Conservation (phyloP, 83 land plant species). For the Diphasiastrum complanatum region DNA sequence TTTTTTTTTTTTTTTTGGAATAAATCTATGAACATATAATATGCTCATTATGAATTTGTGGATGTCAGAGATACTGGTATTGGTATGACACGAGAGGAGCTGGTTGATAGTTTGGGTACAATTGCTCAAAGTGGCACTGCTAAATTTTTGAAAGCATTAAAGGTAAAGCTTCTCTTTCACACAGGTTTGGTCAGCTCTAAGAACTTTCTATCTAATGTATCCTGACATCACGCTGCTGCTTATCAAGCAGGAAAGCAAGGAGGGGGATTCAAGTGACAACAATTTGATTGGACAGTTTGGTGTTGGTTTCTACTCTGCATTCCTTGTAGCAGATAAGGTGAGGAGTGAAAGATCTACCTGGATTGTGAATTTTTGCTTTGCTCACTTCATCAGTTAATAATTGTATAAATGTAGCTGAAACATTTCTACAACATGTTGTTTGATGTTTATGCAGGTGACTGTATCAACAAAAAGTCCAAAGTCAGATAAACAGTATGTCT, state of each 20-base stretch:
- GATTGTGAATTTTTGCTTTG: too few species aligned
- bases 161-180: too few species aligned
- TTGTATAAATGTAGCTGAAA: too few species aligned
- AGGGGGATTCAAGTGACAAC: constrained; percentile 51
- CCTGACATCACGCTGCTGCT: too few species aligned
- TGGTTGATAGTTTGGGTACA: constrained; percentile 87
- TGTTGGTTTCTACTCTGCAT: constrained; percentile 92
- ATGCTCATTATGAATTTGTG: not conserved
- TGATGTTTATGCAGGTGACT: constrained; percentile 73
- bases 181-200: too few species aligned
- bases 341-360: too few species aligned
- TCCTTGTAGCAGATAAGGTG: constrained; percentile 80
- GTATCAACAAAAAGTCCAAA: constrained; percentile 88
- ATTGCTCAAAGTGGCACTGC: constrained; percentile 99
- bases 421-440: too few species aligned
- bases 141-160: constrained; percentile 80
- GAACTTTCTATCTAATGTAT: too few species aligned
- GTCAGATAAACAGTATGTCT: constrained; percentile 93
- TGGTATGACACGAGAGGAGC: constrained; percentile 97
- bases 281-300: constrained; percentile 90
- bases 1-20: too few species aligned
- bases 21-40: too few species aligned
- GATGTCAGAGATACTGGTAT: constrained; percentile 82
- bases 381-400: too few species aligned
- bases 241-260: constrained; percentile 86